A percentile compares a stretch with the other conserved stretches of the same genome.
phyloP scores from a whole-genome alignment of 108 stramenopile species.

The Epipyxis sp. region DNA sequence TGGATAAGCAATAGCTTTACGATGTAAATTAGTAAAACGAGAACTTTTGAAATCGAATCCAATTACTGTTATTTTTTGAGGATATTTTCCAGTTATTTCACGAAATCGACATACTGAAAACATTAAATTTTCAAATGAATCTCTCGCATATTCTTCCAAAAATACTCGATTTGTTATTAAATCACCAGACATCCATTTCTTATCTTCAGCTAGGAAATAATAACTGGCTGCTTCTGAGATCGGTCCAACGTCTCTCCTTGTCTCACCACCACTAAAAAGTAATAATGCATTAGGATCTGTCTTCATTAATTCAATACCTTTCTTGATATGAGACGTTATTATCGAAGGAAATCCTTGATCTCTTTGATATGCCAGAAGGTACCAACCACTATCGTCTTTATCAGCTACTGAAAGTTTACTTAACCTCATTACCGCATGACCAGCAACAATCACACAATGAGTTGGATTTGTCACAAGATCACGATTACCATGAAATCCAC shows the following conservation, averaged over 20 bases:
- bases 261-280: slow-evolving; percentile 89
- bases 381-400: slow-evolving; percentile 74
- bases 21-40: slow-evolving; percentile 78
- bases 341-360: slow-evolving; percentile 70
- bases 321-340: slow-evolving; percentile 77
- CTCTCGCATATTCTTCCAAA: slow-evolving; percentile 80
- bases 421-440: slow-evolving; percentile 53
- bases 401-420: slow-evolving; percentile 47
- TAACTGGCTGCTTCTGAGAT: slow-evolving; percentile 52
- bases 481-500: no score
- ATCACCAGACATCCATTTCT: slow-evolving; percentile 37
- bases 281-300: slow-evolving; percentile 71
- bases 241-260: slow-evolving; percentile 73
- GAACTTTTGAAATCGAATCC: slow-evolving; percentile 86
- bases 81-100: slow-evolving; percentile 86
- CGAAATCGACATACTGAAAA: slow-evolving; percentile 91
- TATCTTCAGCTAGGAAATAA: slow-evolving; percentile 53
- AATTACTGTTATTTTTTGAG: slow-evolving; percentile 76
- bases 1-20: slow-evolving; percentile 77
- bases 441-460: slow-evolving; percentile 54
- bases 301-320: slow-evolving; percentile 69
- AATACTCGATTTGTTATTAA: slow-evolving; percentile 29
- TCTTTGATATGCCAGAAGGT: slow-evolving; percentile 78
- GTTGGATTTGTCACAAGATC: no score
- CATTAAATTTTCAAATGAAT: slow-evolving; percentile 91